Base-by-base conservation (phyloP, 1,284 basidiomycete species). In the Hortiboletus rubellus region DNA sequence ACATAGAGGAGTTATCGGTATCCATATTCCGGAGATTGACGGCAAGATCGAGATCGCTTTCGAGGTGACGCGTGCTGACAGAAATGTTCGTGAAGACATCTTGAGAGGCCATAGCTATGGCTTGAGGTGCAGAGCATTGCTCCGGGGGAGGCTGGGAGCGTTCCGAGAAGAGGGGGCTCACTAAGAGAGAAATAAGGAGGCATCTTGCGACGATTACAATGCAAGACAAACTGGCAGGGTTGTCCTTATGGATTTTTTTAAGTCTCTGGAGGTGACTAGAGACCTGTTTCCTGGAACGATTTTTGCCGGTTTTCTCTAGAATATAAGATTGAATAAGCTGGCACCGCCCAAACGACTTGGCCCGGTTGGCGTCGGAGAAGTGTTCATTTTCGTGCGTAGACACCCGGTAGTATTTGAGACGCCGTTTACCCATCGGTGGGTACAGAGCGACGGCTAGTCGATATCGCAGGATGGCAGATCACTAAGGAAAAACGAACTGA, bases 301-400 rank as follows among this genome's bases (percentile, higher is more conserved):
- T 71, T 57, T 62, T 71, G 3, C 69, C 72, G 8, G 69, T 70
- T 58, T 74, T 74, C 43, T 70, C 72, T 17, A 74, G 45, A 34
- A 71, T 73, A 44, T 71, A 74, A 0, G 70, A 73, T n/a, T 74
- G 72, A 42, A 71, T 74, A 24, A 74, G 67, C 54, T 71, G 69
- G 53, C 69, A 71, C 5, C 69, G 68, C 43, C 69, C 69, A 53
- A 74, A 74, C 15, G 71, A 71, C 51, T 60, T 73, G 48, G 60
- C 31, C 2, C 54, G 58, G 40, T 60, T 65, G 27, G 56, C 44
- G 7, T 58, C 54, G 33, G 54, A 46, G 33, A n/a, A 18, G 15
- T 46, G 50, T 31, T 58, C 64, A 30, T 57, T 51, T 43, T 64
- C 59, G n/a, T 60, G 49, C n/a, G 52, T 50, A 44, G 66, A 56